These are phyloP conservation scores for Creolimax fragrantissima DNA, from an alignment of 78 protist genomes.

Conservation along the genomic window DNA sequence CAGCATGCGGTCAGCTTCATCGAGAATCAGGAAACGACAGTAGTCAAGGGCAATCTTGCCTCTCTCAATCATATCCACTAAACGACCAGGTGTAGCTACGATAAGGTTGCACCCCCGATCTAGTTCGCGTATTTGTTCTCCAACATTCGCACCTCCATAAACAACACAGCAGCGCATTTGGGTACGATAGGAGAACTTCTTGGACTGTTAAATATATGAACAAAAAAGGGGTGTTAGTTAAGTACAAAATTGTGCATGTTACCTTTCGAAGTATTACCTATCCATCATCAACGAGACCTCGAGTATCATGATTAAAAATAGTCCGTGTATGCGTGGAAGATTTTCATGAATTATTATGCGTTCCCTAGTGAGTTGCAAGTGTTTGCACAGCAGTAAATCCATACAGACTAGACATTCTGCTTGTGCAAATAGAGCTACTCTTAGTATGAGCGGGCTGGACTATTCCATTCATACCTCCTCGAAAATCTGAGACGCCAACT, in stretches of 20 bases:
- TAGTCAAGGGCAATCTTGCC: slow-evolving; percentile 59
- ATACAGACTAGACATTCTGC: too few species aligned
- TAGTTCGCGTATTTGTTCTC: slow-evolving; percentile 77
- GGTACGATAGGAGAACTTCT: slow-evolving; percentile 74
- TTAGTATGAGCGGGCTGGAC: too few species aligned
- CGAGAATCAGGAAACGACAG: slow-evolving; percentile 73
- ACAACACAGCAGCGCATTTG: slow-evolving; percentile 66
- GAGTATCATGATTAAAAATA: too few species aligned
- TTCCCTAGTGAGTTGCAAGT: too few species aligned
- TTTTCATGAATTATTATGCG: too few species aligned
- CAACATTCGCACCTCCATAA: slow-evolving; percentile 94
- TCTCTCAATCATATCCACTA: slow-evolving; percentile 84
- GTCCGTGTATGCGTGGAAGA: too few species aligned
- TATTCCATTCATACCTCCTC: slow-evolving; percentile 68
- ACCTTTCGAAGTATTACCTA: too few species aligned
- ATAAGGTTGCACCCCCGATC: slow-evolving; percentile 92
- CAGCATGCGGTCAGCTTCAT: slow-evolving; percentile 99
- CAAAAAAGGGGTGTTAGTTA: neutral
- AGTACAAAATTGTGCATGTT: neutral
- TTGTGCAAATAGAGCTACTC: too few species aligned
- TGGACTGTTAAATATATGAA: neutral
- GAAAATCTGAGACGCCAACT: slow-evolving; percentile 89
- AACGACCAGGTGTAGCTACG: slow-evolving; percentile 97
- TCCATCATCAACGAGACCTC: too few species aligned
- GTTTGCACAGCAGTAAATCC: neutral